Conservation (phyloP, 495 filamentous ascomycete genomes). For the Penicillium cataractarum region DNA sequence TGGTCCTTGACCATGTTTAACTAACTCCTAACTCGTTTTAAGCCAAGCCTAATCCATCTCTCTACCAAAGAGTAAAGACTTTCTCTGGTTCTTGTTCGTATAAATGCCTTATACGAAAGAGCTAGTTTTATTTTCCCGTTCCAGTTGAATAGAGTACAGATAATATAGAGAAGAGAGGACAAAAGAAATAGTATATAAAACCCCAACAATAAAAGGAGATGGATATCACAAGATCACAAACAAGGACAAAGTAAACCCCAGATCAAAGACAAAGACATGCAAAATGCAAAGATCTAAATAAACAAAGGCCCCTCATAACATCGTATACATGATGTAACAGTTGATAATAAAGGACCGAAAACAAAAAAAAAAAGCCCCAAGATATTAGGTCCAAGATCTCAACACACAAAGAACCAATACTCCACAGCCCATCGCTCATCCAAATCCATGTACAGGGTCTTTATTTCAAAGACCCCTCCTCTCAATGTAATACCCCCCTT, state of each 20-base stretch:
- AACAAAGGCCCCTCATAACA: neutral
- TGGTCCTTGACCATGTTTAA: no score
- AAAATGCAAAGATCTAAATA: neutral
- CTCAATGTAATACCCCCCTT: no score
- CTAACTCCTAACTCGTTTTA: no score
- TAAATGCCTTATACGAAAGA: no score
- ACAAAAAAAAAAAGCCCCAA: neutral
- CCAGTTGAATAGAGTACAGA: slow-evolving; percentile 6
- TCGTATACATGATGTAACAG: slow-evolving; percentile 2
- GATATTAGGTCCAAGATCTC: no score
- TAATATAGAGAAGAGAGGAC: slow-evolving; percentile 12
- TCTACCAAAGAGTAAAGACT: no score
- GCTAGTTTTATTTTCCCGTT: no score
- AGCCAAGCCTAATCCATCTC: no score
- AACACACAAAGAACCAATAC: no score
- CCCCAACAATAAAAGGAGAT: neutral
- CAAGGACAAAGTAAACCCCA: neutral
- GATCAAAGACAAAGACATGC: neutral
- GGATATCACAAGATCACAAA: neutral
- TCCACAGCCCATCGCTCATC: neutral
- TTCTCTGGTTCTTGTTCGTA: no score
- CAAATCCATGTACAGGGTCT: no score
- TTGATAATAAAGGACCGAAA: neutral
- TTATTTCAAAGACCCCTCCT: no score
- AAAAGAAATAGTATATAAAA: slow-evolving; percentile 3